Conservation (phyloP, 441 rosid species). For the Brassica hybrid region DNA sequence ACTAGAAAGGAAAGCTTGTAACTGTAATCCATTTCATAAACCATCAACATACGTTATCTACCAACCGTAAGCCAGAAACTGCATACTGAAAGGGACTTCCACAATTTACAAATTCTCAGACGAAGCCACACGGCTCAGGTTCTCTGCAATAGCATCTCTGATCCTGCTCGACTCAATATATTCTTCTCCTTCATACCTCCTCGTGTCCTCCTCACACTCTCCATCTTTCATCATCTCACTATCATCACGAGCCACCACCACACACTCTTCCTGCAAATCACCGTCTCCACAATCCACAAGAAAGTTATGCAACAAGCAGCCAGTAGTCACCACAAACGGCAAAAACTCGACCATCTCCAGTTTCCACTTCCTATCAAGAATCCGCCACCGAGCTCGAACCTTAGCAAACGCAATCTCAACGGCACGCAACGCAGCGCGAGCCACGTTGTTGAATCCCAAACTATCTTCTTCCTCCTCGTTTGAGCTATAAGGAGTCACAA, state of each 20-base stretch:
- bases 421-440: conserved; percentile 51
- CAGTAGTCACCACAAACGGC: conserved; percentile 64
- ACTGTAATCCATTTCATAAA: not conserved
- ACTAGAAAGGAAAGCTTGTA: not conserved
- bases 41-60: not conserved
- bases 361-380: conserved; percentile 66
- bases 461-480: conserved; percentile 60
- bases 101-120: conserved; percentile 13
- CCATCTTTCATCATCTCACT: no score
- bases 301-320: conserved; percentile 78
- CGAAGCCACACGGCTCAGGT: conserved; percentile 52
- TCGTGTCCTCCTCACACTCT: conserved; percentile 45
- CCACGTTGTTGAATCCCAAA: conserved; percentile 59
- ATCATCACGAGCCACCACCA: conserved; percentile 39
- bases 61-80: not conserved
- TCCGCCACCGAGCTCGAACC: conserved; percentile 65
- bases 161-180: conserved; percentile 48
- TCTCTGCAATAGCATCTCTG: conserved; percentile 69
- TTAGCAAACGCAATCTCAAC: conserved; percentile 54
- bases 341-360: conserved; percentile 59
- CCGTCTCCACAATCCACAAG: conserved; percentile 55
- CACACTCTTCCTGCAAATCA: conserved; percentile 41
- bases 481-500: conserved; percentile 59
- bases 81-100: not conserved
- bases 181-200: conserved; percentile 51